Evolutionary conservation across 208 protist genomes (phyloP).

Genomic region (Trypanosomatidae sp.): DNA sequence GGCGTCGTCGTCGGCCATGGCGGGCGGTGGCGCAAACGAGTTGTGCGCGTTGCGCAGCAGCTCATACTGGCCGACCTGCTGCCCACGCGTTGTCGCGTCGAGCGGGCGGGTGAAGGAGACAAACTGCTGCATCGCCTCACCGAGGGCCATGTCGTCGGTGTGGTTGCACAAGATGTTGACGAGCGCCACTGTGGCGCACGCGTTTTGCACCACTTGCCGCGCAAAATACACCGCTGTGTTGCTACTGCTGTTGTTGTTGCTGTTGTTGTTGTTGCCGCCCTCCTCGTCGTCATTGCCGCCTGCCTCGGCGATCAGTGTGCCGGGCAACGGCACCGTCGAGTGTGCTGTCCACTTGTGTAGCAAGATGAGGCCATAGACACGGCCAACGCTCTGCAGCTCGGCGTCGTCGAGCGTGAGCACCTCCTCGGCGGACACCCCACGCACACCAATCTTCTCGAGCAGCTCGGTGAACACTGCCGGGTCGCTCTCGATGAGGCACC

Average conservation of each 20-base stretch:
- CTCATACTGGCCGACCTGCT: constrained; percentile 65
- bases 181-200: constrained; percentile 97
- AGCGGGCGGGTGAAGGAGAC: constrained; percentile 53
- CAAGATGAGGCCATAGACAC: constrained; percentile 94
- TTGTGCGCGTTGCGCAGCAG: constrained; percentile 91
- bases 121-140: constrained; percentile 77
- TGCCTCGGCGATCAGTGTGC: constrained; percentile 22
- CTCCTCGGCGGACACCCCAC: constrained; percentile 93
- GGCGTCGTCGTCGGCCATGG: constrained; percentile 5
- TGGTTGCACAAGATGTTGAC: constrained; percentile 95
- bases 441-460: constrained; percentile 89
- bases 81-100: constrained; percentile 54
- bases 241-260: constrained; percentile 1
- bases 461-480: constrained; percentile 97
- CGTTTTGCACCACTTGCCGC: constrained; percentile 93
- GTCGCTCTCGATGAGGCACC: constrained; percentile 96
- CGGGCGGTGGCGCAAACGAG: constrained; percentile 82
- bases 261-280: too few relatives aligned
- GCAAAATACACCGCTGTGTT: constrained; percentile 91
- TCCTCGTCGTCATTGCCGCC: too few relatives aligned
- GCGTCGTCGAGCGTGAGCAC: constrained; percentile 84
- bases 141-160: constrained; percentile 75
- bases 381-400: constrained; percentile 19
- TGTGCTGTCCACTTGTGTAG: constrained; percentile 91
- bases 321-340: constrained; percentile 9